A percentile compares a stretch with the other conserved stretches of the same genome.
Conservation (phyloP, 495 filamentous ascomycete genomes). For the Penicillium arizonense region DNA sequence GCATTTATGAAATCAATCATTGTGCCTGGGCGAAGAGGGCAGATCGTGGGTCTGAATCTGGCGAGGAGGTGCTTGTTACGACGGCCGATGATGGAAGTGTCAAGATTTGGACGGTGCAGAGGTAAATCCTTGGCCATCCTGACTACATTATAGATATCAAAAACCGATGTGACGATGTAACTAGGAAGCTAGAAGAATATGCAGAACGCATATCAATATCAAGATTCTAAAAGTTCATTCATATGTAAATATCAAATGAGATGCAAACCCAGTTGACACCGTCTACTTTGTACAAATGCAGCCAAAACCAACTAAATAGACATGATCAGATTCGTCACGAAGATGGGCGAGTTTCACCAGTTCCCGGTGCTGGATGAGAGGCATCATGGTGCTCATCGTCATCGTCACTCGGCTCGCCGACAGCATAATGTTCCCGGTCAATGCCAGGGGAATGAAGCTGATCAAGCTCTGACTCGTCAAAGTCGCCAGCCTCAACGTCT, state of each 20-base stretch:
- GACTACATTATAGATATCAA: slow-evolving; percentile 1
- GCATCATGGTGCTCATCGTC: slow-evolving; percentile 22
- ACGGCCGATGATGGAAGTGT: slow-evolving; percentile 81
- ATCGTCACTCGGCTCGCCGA: slow-evolving; percentile 45
- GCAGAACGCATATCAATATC: too few species aligned
- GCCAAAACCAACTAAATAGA: background rate
- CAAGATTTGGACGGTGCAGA: slow-evolving; percentile 61
- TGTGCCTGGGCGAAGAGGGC: slow-evolving; percentile 66
- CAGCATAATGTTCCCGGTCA: slow-evolving; percentile 41
- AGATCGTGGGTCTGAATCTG: slow-evolving; percentile 33
- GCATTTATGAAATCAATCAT: slow-evolving; percentile 91
- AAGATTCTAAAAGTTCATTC: background rate
- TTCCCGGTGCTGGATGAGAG: slow-evolving; percentile 3
- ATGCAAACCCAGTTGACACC: background rate
- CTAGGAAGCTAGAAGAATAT: too few species aligned
- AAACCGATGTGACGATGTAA: too few species aligned
- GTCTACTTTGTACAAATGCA: background rate
- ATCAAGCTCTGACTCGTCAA: slow-evolving; percentile 86
- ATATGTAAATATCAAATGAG: background rate
- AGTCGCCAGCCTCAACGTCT: slow-evolving; percentile 81
- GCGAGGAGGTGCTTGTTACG: slow-evolving; percentile 72
- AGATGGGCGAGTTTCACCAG: slow-evolving; percentile 3
- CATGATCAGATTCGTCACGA: slow-evolving; percentile 1
- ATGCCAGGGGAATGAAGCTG: slow-evolving; percentile 56
- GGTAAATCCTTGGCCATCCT: slow-evolving; percentile 12